A percentile compares a stretch with the other conserved stretches of the same genome.
phyloP scores from a whole-genome alignment of 495 filamentous ascomycete species.

The Penicillium ochrochloron region DNA sequence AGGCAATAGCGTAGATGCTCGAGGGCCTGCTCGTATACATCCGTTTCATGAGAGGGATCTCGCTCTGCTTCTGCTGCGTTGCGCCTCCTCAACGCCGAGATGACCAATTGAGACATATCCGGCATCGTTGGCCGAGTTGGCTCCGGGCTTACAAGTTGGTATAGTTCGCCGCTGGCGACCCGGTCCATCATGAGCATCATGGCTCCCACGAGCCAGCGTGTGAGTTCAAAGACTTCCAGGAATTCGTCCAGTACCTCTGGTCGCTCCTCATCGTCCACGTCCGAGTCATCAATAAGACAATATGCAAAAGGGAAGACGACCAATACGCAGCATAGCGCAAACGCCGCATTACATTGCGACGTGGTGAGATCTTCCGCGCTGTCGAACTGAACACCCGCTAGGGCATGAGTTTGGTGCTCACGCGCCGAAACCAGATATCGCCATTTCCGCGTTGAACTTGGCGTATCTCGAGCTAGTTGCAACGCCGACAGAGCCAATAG shows the following conservation, averaged over 20 bases:
- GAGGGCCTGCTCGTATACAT: conserved; percentile 37
- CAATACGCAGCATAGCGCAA: conserved; percentile 51
- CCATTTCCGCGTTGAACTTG: conserved; percentile 21
- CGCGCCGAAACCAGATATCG: conserved; percentile 37
- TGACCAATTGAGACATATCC: conserved; percentile 44
- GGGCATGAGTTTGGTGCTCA: conserved; percentile 46
- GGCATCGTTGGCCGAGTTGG: conserved; percentile 38
- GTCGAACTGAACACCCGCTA: conserved; percentile 36
- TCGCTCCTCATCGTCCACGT: conserved; percentile 24
- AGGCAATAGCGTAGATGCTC: conserved; percentile 35
- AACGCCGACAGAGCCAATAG: conserved; percentile 55
- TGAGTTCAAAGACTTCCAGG: conserved; percentile 47
- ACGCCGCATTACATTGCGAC: conserved; percentile 49
- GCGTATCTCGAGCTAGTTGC: conserved; percentile 40
- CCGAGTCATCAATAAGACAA: conserved; percentile 33
- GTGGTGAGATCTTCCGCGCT: conserved; percentile 33
- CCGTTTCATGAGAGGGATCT: conserved; percentile 36
- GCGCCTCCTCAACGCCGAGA: conserved; percentile 35
- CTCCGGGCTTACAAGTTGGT: conserved; percentile 32
- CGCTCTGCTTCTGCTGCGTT: conserved; percentile 33
- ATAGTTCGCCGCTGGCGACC: conserved; percentile 44
- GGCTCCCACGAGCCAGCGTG: conserved; percentile 43
- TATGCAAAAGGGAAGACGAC: conserved; percentile 52
- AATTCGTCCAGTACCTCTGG: conserved; percentile 43
- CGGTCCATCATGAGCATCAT: conserved; percentile 37